Base-by-base conservation (phyloP, 202 grass and related monocot species). In the Musa balbisiana region DNA sequence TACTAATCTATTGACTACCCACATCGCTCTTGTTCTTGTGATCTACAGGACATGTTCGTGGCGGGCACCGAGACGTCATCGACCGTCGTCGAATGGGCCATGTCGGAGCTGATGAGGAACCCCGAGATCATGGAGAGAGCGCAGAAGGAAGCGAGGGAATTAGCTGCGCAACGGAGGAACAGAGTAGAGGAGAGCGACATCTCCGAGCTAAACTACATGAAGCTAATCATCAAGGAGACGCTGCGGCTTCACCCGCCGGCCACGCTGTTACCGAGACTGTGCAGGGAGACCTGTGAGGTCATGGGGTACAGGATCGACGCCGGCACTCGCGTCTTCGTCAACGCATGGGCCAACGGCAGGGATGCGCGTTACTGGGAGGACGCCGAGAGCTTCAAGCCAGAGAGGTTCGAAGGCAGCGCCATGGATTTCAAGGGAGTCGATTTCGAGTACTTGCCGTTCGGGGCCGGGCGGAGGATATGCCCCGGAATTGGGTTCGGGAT, bases 171-270 rank as follows among this genome's bases (percentile, higher is more conserved):
- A 2, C 6, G 26, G 20, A 76, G 60, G 9, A 53, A 20, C 13
- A 27, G 50, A 33, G 12, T 76, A 9, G 62, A 82, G 17, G 63
- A 82, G 29, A 59, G 16, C 16, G 80, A 67, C 24, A 12, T 82
- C 13, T 9, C 24, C 3, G 17, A 62, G 13, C 29, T 82, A 3
- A 69, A 11, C 15, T 82, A 82, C 25, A 22, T 82, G 3, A 68
- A 70, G 29, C 21, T 60, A 14, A 50, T 68, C 2, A 60, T 82
- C 21, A 82, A 82, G 22, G 80, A 82, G 21, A 77, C 62, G 9
- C 73, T 82, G 8, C 21, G 80, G 52, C 49, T 82, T 2, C 71
- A 82, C 62, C 60, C 71, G 26, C 71, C 71, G 1, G 50, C 63
- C 4, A 23, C 76, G n/a, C 62, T 82, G 19, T 6, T 69, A 8